A percentile compares a stretch with the other conserved stretches of the same genome.
These are phyloP conservation scores for Populus davidiana DNA, from an alignment of 345 rosid genomes.

Conservation along the genomic window DNA sequence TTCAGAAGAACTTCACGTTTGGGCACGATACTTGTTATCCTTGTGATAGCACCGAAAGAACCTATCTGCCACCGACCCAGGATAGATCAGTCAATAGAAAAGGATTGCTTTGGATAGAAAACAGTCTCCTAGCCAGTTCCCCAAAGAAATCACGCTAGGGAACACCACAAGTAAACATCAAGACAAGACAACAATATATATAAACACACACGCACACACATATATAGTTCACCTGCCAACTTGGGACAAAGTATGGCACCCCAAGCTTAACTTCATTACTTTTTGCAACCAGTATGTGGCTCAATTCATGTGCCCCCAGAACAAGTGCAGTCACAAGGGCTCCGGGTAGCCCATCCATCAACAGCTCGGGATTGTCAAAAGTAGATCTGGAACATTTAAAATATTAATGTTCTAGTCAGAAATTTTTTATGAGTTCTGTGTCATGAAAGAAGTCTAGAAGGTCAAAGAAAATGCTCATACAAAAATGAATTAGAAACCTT, in stretches of 20 bases:
- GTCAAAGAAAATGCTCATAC: conserved; percentile 4
- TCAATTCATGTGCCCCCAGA: conserved; percentile 75
- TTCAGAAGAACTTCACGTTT: conserved; percentile 90
- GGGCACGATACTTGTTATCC: conserved; percentile 71
- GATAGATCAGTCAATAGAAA: neutral
- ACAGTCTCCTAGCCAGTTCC: neutral
- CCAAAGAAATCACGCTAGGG: neutral
- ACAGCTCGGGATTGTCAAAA: conserved; percentile 67
- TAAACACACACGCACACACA: too few relatives aligned
- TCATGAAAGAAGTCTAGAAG: neutral
- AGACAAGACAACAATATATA: neutral
- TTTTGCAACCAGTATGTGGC: conserved; percentile 70
- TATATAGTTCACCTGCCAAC: conserved; percentile 77
- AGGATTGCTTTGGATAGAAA: neutral
- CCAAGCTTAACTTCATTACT: conserved; percentile 68
- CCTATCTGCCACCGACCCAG: conserved; percentile 76
- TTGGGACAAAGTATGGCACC: conserved; percentile 90
- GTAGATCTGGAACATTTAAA: conserved; percentile 54
- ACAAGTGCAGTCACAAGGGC: conserved; percentile 75
- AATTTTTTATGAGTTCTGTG: neutral
- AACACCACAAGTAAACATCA: neutral
- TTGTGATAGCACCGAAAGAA: conserved; percentile 93
- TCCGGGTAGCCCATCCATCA: conserved; percentile 80
- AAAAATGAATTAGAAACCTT: neutral
- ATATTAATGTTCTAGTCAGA: neutral